Evolutionary conservation across 2,329 filamentous ascomycete genomes (phyloP), one percentile per base, ranked within the genome.

Genomic region (Pseudocercospora fijiensis): DNA sequence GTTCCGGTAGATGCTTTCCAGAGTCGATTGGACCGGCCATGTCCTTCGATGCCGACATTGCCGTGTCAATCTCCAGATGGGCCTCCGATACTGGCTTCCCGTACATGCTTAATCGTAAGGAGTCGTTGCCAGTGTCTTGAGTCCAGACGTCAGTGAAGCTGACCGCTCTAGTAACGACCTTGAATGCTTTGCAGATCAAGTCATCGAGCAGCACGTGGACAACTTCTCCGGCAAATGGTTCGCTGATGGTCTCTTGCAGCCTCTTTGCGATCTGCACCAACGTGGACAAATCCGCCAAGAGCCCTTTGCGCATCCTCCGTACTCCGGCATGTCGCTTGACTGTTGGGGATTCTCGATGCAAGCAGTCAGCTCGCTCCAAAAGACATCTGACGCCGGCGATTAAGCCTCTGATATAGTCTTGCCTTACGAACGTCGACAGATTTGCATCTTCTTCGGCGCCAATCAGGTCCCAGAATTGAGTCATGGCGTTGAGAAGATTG

Each of bases 381-480:
- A 99, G 84, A 78, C 90, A 93, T 55, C 95, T 87, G 62, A 98
- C 94, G 30, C 95, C 95, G 8, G 92, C 93, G 72, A 98, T 96
- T 74, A 97, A 89, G 24, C 91, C 92, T 78, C 92, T 89, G 83
- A 97, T 94, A 75, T 96, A 95, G 74, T 97, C 93, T 75, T 96
- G 92, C 76, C 93, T 93, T 53, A 89, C 87, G 75, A 96, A 96
- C 56, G 93, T 88, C 70, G 90, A 85, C 60, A 88, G 83, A 72
- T 92, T 90, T 59, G 88, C 90, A 59, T 89, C 86, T 58, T 76
- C 74, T 41, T 67, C 72, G 22, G 88, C 88, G 30, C 90, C 90
- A 70, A 96, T 84, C 58, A 96, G 81, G 75, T 97, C 93, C 93
- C 93, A 97, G 66, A 98, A 92, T 74, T 95, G 91, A 13, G 95